Conservation (phyloP, 2,329 filamentous ascomycete species). For the Cadophora sp. region DNA sequence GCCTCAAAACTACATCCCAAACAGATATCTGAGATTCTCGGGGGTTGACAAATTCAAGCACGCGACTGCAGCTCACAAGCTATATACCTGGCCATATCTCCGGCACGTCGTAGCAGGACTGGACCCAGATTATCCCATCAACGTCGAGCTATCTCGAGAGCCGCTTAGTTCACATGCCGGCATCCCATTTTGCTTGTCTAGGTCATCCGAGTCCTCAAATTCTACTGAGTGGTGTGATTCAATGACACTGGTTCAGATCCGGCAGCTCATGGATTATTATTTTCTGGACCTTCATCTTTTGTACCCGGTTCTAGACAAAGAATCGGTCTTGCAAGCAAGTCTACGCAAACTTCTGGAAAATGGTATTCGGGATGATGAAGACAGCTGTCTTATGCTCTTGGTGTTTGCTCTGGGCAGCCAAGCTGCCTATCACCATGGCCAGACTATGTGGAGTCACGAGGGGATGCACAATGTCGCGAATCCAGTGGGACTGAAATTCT, state of each 20-base stretch:
- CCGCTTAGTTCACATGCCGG: background rate
- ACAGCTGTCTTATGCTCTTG: constrained; percentile 9
- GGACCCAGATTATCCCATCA: constrained; percentile 10
- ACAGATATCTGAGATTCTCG: too few relatives aligned
- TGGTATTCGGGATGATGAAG: constrained; percentile 5
- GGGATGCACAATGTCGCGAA: too few relatives aligned
- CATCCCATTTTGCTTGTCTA: too few relatives aligned
- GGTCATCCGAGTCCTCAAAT: too few relatives aligned
- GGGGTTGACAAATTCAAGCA: too few relatives aligned
- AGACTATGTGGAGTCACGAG: background rate
- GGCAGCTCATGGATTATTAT: too few relatives aligned
- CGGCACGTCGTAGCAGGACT: constrained; percentile 3
- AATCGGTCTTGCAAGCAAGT: background rate
- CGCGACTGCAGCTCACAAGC: background rate
- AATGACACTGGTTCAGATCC: too few relatives aligned
- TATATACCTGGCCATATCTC: constrained; percentile 9
- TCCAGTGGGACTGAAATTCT: too few relatives aligned
- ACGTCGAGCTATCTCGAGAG: constrained; percentile 5
- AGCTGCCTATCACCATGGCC: background rate
- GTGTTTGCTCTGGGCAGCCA: constrained; percentile 5
- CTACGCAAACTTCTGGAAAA: constrained; percentile 3
- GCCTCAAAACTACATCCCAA: too few relatives aligned
- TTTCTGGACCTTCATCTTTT: too few relatives aligned
- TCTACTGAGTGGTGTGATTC: too few relatives aligned
- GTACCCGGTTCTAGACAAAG: background rate